Conservation (phyloP, 2,329 filamentous ascomycete species). For the Aspergillus udagawae region DNA sequence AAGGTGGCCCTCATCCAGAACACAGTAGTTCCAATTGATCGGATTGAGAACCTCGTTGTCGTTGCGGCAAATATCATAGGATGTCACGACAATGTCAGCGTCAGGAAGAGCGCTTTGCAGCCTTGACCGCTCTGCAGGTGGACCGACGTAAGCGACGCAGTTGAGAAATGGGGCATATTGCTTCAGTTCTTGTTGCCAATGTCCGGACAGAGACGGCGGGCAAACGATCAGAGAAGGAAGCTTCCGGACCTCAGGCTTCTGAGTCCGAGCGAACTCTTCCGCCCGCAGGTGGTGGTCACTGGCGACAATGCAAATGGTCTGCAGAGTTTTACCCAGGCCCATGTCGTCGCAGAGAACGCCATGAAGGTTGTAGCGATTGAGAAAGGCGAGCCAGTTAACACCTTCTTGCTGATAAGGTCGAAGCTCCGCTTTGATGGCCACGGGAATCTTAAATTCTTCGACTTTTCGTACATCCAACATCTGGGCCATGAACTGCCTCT, state of each 20-base stretch:
- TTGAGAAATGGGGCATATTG: constrained; percentile 92
- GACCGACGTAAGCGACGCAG: constrained; percentile 86
- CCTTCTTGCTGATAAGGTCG: constrained; percentile 98
- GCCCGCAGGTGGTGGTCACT: constrained; percentile 94
- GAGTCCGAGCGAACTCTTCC: constrained; percentile 81
- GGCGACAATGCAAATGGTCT: constrained; percentile 95
- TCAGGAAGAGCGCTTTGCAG: constrained; percentile 66
- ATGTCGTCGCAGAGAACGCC: constrained; percentile 99
- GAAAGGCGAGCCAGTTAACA: constrained; percentile 97
- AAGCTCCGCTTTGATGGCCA: constrained; percentile 93
- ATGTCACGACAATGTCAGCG: constrained; percentile 93
- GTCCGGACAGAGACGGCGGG: constrained; percentile 90
- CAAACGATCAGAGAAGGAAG: constrained; percentile 93
- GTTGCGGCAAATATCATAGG: constrained; percentile 96
- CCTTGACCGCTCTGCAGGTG: constrained; percentile 72
- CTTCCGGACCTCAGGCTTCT: constrained; percentile 69
- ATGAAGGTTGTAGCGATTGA: constrained; percentile 96
- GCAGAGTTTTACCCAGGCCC: constrained; percentile 95
- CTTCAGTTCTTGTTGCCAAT: constrained; percentile 98
- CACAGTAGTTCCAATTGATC: constrained; percentile 94
- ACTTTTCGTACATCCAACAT: constrained; percentile 97
- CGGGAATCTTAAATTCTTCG: constrained; percentile 86
- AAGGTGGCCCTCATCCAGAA: constrained; percentile 93
- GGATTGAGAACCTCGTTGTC: constrained; percentile 80
- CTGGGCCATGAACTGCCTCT: constrained; percentile 94